Conservation (phyloP, 2,329 filamentous ascomycete species). For the Hypomyces rosellus region DNA sequence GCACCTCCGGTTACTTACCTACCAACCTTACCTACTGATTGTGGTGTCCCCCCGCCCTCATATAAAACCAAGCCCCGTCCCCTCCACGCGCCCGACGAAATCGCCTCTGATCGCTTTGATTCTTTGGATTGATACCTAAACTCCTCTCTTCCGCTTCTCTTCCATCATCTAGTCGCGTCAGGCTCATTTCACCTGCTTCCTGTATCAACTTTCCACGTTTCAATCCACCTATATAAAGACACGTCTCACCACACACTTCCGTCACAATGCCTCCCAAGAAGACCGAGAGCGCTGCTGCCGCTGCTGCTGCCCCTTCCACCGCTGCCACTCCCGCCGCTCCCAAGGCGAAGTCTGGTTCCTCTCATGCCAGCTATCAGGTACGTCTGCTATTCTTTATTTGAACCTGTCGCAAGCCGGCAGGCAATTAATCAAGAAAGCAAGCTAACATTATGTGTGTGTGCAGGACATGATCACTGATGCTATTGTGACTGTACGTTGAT, state of each 20-base stretch:
- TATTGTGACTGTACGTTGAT: constrained; percentile 51
- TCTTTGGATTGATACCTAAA: constrained; percentile 10
- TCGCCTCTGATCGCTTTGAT: constrained; percentile 30
- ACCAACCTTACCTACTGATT: constrained; percentile 41
- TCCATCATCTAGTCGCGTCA: constrained; percentile 20
- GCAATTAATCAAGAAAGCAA: background rate
- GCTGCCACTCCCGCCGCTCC: constrained; percentile 21
- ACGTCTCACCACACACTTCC: constrained; percentile 3
- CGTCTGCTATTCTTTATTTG: constrained; percentile 22
- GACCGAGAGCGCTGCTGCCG: constrained; percentile 31
- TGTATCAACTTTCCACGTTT: constrained; percentile 19
- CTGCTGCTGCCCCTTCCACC: constrained; percentile 18
- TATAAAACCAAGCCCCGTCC: constrained; percentile 55
- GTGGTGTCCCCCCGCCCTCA: constrained; percentile 48
- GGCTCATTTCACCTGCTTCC: constrained; percentile 17
- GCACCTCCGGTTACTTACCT: background rate
- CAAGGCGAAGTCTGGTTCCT: constrained; percentile 44
- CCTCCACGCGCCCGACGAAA: constrained; percentile 46
- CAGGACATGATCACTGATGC: constrained; percentile 60
- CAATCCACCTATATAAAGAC: constrained; percentile 10
- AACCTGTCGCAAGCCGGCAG: background rate
- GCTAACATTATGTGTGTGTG: constrained; percentile 18
- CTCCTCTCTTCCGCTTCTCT: constrained; percentile 16
- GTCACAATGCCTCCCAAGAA: constrained; percentile 54
- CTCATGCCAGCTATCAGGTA: constrained; percentile 55